Base-by-base conservation (phyloP, 2,329 filamentous ascomycete species). In the Cadophora sp. region DNA sequence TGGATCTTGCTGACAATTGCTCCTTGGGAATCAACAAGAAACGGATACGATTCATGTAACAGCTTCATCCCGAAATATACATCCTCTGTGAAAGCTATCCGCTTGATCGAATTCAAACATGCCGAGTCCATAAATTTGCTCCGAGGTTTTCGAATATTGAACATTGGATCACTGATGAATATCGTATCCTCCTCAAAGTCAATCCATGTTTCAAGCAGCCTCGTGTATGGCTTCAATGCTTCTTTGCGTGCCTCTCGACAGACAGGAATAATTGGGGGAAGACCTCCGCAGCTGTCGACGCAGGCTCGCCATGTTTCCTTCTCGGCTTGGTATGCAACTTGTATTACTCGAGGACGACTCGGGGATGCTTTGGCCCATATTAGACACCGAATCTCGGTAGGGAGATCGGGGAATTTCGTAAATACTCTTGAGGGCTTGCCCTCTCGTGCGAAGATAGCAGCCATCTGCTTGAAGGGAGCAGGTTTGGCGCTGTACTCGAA, bases 101-200 rank as follows among this genome's bases (percentile, higher is more conserved):
- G 65, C 46, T 46, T 46, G 1, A 73, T 46, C 14, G 27, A 43
- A 22, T 59, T 67, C 22, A 62, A 34, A 60, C 34, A 51, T 26
- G 64, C 67, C 11, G 63, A 66, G n/a, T 58, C 48, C 40, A 66
- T 40, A 14, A 72, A 66, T 5, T 50, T 27, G 26, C 34, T 56
- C 26, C 66, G 58, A 12, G 68, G 62, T 16, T 63, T 55, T 31
- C 64, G 60, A 8, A 72, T 60, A 24, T 55, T 24, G 37, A 71
- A 70, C 27, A 66, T 64, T 12, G 58, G 65, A 48, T 72, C 72
- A 31, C 70, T 69, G 65, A 72, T 66, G 50, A 69, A 71, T 43
- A 73, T 65, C 11, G 64, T 71, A 31, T 72, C 72, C 24, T 62
- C 43, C 22, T 66, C 48, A 7, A 71, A 48, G 48, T 72, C 68